These are phyloP conservation scores for Miscanthus sacchariflorus DNA, from an alignment of 202 grass and related monocot species.

Conservation along the genomic window DNA sequence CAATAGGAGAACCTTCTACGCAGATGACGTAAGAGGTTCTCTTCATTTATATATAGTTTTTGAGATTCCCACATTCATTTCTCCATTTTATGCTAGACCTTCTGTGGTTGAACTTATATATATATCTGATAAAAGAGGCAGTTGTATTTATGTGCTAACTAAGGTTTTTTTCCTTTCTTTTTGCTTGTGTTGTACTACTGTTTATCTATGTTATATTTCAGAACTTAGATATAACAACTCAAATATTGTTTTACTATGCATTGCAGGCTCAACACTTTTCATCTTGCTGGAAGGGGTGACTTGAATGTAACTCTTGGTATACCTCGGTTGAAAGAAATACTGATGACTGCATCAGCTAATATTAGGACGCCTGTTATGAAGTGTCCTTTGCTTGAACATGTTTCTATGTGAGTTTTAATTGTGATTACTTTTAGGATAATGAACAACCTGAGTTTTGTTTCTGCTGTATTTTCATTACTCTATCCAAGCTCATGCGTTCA, in stretches of 20 bases:
- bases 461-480: not conserved
- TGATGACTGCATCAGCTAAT: constrained; percentile 82
- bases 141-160: not conserved
- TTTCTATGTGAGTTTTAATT: constrained; percentile 48
- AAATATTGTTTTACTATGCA: constrained; percentile 13
- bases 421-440: constrained; percentile 15
- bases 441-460: constrained; percentile 31
- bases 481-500: not conserved
- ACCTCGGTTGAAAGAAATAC: constrained; percentile 87
- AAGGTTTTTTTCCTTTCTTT: not conserved
- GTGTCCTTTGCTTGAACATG: constrained; percentile 52
- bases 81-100: not conserved
- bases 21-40: constrained; percentile 92
- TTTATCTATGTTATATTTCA: not conserved
- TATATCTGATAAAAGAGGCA: not conserved
- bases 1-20: constrained; percentile 94
- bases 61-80: not conserved
- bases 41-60: not conserved
- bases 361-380: constrained; percentile 80
- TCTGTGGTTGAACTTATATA: not conserved
- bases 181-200: not conserved
- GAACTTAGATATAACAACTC: not conserved
- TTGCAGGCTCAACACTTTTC: constrained; percentile 95
- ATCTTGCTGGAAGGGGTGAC: constrained; percentile 90
- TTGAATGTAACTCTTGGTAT: constrained; percentile 98